Evolutionary conservation across 768 basidiomycete genomes (phyloP), one percentile per base, ranked within the genome.

Genomic region (Chalciporus chontae): DNA sequence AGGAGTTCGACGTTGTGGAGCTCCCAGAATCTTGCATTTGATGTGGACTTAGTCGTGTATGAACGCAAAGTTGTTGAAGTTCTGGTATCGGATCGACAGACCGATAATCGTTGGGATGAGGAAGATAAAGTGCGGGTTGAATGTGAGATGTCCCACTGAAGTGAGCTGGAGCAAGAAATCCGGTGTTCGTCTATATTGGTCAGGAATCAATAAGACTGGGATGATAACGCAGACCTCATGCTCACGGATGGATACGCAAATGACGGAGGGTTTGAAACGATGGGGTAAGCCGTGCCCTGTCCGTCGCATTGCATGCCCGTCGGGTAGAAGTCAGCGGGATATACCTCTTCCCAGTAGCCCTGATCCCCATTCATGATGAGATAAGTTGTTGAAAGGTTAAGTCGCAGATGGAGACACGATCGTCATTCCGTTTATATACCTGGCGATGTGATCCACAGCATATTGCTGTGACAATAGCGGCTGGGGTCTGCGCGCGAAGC

Each of bases 381-480:
- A 15, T 26, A 21, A n/a, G 26, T 19, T 7, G 14, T 21, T 19
- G 43, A 29, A n/a, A 8, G 26, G 34, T 31, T 9, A 27, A 40
- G 38, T 29, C 21, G 24, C 4, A 40, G 21, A 26, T 23, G 10
- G 5, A 24, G 19, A 11, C 14, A 14, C 2, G 2, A 19, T 15
- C 34, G 34, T 36, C 34, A 36, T 36, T 15, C 34, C 5, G 11
- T 40, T 58, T 64, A 55, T 64, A 66, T 54, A 17, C 13, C 21
- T 43, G 27, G 23, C 29, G 10, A 24, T 10, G 34, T 18, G 15
- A 37, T 48, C 34, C 29, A 66, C 64, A 64, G 63, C 58, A 65
- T 47, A 0, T 54, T 64, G 60, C 62, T 64, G 62, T 64, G 45
- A 51, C 4, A 40, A 34, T 11, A 31, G 31, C 45, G 24, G 43